A percentile compares a stretch with the other conserved stretches of the same genome.
Evolutionary conservation across 1,284 basidiomycete genomes (phyloP).

Genomic region (Takashimella tepidaria): DNA sequence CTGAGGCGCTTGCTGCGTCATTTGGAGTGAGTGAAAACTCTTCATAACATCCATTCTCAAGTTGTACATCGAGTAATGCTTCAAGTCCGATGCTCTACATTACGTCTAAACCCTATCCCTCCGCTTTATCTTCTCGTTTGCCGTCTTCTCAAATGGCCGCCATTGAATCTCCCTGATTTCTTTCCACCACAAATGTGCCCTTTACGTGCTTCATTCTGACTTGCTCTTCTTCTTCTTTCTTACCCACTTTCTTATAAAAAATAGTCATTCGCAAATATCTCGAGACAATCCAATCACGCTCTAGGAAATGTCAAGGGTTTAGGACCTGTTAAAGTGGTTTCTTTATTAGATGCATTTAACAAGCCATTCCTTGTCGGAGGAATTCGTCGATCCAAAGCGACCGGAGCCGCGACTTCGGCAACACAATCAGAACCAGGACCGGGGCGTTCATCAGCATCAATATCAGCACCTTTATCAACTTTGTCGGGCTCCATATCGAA

Average conservation of each 20-base stretch:
- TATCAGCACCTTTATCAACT: background rate
- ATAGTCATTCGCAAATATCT: constrained; percentile 81
- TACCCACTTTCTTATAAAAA: too few species aligned
- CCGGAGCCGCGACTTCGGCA: too few species aligned
- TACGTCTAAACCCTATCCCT: too few species aligned
- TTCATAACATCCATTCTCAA: background rate
- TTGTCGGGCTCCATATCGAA: background rate
- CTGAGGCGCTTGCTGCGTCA: constrained; percentile 84
- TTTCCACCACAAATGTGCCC: background rate
- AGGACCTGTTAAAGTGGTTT: constrained; percentile 86
- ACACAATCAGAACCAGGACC: background rate
- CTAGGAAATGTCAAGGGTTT: constrained; percentile 84
- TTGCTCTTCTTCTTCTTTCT: too few species aligned
- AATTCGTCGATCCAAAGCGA: constrained; percentile 7
- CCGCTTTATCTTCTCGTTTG: too few species aligned
- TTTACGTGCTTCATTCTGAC: constrained; percentile 7
- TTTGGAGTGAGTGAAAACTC: constrained; percentile 72
- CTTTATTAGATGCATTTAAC: constrained; percentile 53
- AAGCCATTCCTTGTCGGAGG: constrained; percentile 49
- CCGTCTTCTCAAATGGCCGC: too few species aligned
- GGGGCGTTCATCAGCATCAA: background rate
- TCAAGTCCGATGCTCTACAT: too few species aligned
- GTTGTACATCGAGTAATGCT: too few species aligned
- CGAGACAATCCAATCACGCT: constrained; percentile 65
- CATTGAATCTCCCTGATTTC: too few species aligned